Percentiles rank a stretch among this genome's conserved stretches.
Conservation (phyloP, 257 asterid genomes). For the Leptodermis oblonga region DNA sequence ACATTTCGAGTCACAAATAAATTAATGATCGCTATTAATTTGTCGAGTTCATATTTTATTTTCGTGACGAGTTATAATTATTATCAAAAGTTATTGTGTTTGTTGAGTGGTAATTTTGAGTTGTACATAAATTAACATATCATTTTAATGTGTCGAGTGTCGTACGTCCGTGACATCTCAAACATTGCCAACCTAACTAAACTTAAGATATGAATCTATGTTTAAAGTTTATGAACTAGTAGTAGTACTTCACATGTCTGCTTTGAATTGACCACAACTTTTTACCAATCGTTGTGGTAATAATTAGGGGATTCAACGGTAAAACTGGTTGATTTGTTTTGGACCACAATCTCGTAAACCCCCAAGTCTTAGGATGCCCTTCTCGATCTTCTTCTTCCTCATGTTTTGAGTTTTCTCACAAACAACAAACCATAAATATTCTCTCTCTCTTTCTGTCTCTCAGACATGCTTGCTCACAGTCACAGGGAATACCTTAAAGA, state of each 20-base stretch:
- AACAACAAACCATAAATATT: not conserved
- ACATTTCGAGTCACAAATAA: too few species aligned
- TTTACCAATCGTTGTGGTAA: conserved; percentile 8
- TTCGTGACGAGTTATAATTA: too few species aligned
- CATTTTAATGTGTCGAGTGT: too few species aligned
- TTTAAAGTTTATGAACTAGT: too few species aligned
- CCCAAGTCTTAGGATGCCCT: too few species aligned
- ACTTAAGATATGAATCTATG: too few species aligned
- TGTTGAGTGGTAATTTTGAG: not conserved
- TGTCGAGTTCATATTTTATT: too few species aligned
- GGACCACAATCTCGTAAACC: conserved; percentile 23
- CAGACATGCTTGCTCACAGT: conserved; percentile 25
- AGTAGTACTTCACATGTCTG: not conserved
- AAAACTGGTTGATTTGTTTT: conserved; percentile 3
- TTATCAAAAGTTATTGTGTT: too few species aligned
- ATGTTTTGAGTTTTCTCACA: conserved; percentile 3
- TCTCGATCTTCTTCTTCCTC: too few species aligned
- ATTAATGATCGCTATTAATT: too few species aligned
- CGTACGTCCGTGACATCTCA: too few species aligned
- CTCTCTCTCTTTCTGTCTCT: not conserved
- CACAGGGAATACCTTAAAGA: conserved; percentile 26
- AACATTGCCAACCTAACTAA: too few species aligned
- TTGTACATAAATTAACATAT: not conserved
- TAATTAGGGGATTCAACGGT: conserved; percentile 25
- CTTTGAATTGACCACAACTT: conserved; percentile 19